Evolutionary conservation across 1,284 basidiomycete species (phyloP).

Genomic region (Hemileia vastatrix): DNA sequence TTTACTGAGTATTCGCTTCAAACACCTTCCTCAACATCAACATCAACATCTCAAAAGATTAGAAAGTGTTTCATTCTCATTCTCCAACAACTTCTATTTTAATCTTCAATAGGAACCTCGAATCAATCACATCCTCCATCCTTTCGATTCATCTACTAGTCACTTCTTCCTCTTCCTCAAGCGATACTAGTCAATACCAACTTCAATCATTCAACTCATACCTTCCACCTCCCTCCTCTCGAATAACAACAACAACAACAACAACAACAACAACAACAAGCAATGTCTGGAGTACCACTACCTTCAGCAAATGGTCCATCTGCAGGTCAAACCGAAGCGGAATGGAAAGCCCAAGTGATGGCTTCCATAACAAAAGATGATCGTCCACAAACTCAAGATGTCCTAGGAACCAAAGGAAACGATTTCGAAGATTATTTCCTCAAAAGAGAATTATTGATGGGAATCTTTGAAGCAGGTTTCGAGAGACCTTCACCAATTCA

Average conservation of each 20-base stretch:
- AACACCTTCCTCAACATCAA: no score
- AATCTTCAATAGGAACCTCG: no score
- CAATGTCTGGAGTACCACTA: not conserved
- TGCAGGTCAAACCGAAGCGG: constrained; percentile 33
- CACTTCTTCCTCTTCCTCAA: no score
- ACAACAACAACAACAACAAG: no score
- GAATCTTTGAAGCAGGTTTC: constrained; percentile 92
- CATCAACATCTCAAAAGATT: no score
- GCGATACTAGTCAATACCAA: no score
- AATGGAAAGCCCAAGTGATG: constrained; percentile 33
- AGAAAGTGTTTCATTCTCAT: no score
- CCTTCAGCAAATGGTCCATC: constrained; percentile 23
- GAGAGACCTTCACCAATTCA: constrained; percentile 95
- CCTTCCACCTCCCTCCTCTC: not conserved
- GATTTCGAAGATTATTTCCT: constrained; percentile 81
- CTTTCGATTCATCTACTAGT: no score
- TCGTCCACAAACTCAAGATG: no score
- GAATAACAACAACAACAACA: constrained; percentile 14
- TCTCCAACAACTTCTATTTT: no score
- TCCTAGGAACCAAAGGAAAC: constrained; percentile 74
- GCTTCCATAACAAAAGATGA: constrained; percentile 33
- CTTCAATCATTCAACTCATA: not conserved
- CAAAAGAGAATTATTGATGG: constrained; percentile 73
- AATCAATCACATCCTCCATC: no score
- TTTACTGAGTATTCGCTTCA: no score